Base-by-base conservation (phyloP, 2,329 filamentous ascomycete species). In the Colletotrichum gloeosporioides region DNA sequence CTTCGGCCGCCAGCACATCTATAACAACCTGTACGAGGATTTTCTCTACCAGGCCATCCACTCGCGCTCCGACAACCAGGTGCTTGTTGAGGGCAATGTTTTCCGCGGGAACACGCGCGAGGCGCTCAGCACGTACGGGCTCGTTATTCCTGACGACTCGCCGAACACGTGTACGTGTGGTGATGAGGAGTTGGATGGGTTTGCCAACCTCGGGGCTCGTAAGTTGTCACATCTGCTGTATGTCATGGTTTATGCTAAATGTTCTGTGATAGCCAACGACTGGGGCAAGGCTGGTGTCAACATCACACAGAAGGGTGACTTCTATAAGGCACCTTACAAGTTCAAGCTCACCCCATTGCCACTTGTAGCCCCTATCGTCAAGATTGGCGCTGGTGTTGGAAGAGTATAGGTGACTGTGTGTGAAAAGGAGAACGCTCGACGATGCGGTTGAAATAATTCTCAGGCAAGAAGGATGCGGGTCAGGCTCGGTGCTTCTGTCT, bases 101-200 rank as follows among this genome's bases (percentile, higher is more conserved):
- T 89, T 89, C 81, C 80, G 84, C 7, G 86, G 86, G 7, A 84
- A 88, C 68, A 89, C 88, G 0, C 82, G 81, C 16, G 88, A 89
- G 76, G 88, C 90, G 0, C 80, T 91, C 29, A 89, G 86, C 78
- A 90, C 89, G 0, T 90, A 91, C 68, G 89, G 89, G 0, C 82
- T 90, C 0, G 89, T 91, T 2, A 88, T 91, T n/a, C 90, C 90
- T 0, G 83, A 86, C 62, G 89, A 91, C 75, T 88, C 87, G 59
- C 89, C 89, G 0, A 91, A 91, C 75, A 90, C 88, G 1, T 87
- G 86, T 75, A 84, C 86, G 2, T 89, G 88, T 13, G 89, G 89
- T 2, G 90, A 91, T 64, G 86, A 86, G 78, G 89, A 91, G 79
- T 82, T 90, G 31, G 89, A 91, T 77, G 89, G 89, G 0, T 91